phyloP scores from a whole-genome alignment of 495 filamentous ascomycete species.

The Thozetella sp. region DNA sequence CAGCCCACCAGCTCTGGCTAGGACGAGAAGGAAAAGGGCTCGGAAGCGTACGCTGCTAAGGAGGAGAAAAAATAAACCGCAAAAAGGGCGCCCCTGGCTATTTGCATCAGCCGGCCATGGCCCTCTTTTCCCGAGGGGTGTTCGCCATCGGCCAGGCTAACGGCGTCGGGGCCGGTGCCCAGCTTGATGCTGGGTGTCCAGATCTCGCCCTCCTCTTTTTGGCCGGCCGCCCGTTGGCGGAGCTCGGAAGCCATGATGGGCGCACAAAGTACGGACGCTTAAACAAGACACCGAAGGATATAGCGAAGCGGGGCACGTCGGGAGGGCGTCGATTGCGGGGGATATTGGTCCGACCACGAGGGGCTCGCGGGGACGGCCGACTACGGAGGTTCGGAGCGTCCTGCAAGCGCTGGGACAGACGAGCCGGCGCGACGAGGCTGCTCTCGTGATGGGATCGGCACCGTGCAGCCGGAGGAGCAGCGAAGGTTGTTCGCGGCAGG shows the following conservation, averaged over 20 bases:
- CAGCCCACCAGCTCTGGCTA: conserved; percentile 5
- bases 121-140: conserved; percentile 69
- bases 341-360: no score
- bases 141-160: conserved; percentile 11
- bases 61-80: conserved; percentile 65
- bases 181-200: conserved; percentile 7
- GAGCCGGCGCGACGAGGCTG: no score
- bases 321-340: no score
- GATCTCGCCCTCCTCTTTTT: conserved; percentile 7
- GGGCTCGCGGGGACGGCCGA: no score
- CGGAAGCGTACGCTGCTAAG: conserved; percentile 39
- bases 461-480: no score
- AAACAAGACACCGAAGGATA: no score
- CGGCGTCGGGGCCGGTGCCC: conserved; percentile 33
- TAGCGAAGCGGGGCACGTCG: no score
- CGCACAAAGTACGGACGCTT: conserved; percentile 3
- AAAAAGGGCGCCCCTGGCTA: conserved; percentile 65
- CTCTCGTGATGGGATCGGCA: no score
- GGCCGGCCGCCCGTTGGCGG: conserved; percentile 13
- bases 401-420: no score
- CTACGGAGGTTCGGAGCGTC: no score
- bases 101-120: conserved; percentile 66
- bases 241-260: conserved; percentile 19
- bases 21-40: conserved; percentile 16
- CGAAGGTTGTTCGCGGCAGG: no score